Base-by-base conservation (phyloP, 2,329 filamentous ascomycete genomes). In the Calonectria leucothoes region DNA sequence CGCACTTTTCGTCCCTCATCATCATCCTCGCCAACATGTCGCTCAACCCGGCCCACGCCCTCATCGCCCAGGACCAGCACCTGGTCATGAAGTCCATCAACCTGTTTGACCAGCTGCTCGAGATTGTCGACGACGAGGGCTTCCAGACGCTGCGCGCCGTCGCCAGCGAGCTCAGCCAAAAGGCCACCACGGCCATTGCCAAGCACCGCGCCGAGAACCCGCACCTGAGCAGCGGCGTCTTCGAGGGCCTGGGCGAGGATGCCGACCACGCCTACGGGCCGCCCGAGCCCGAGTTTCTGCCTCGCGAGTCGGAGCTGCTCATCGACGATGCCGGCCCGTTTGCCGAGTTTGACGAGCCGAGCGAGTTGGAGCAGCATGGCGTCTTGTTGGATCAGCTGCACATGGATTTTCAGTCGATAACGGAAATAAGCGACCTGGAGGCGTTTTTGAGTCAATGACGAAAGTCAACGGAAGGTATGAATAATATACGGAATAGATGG, bases 21-120 rank as follows among this genome's bases (percentile, higher is more conserved):
- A 78, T 85, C 42, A 49, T 85, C 10, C 77, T 85, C 15, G 78
- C 79, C 70, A 82, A 84, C 74, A 82, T 83, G 73, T 73, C 80
- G 11, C 70, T 83, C 20, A 75, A 82, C 11, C 84, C 83, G 0
- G 73, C 73, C 0, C 80, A 83, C 64, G 66, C 69, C 0, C 42
- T 69, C 0, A 74, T 83, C 7, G 70, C 78, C 3, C 51, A 79
- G 6, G 83, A 85, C 52, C 79, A 82, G 33, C 76, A 78, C 37
- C 73, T 85, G 3, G 75, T 79, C 6, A 66, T 77, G 15, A 81
- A 81, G 29, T 76, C 81, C 0, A 66, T 84, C 1, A 71, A 74
- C 6, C 66, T 84, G 0, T 82, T 83, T 33, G 78, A 84, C 35
- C 77, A 77, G 17, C 73, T 80, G 1, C 72, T 80, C 4, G 69